phyloP scores from a whole-genome alignment of 495 filamentous ascomycete genomes.

The Xylaria curta region DNA sequence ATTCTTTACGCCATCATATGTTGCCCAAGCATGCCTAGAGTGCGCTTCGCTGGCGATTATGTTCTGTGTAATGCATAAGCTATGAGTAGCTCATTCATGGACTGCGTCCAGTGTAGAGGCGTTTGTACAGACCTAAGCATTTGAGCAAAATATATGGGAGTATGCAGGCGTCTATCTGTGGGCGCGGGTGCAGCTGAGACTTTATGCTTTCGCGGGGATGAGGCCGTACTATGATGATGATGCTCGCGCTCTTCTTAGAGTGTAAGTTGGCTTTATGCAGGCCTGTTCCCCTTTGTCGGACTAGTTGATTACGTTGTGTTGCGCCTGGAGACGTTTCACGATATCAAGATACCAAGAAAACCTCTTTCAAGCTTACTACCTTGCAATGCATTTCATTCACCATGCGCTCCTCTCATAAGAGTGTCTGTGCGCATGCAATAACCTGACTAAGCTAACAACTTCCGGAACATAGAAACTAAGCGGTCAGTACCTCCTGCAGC shows the following conservation, averaged over 20 bases:
- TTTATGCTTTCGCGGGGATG: not conserved
- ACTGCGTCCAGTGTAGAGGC: conserved; percentile 20
- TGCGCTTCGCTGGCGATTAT: conserved; percentile 8
- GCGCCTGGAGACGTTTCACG: conserved; percentile 13
- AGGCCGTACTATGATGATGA: conserved; percentile 2
- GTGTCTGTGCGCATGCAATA: not conserved
- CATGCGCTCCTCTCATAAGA: not conserved
- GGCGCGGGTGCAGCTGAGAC: not conserved
- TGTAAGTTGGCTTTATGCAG: not conserved
- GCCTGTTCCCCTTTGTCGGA: not conserved
- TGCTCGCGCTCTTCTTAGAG: not conserved
- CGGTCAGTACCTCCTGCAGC: not conserved
- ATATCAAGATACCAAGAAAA: conserved; percentile 19
- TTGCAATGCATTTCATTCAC: conserved; percentile 7
- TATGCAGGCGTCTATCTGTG: conserved; percentile 13
- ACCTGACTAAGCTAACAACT: conserved; percentile 9
- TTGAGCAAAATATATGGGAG: conserved; percentile 3
- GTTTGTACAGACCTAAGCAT: conserved; percentile 11
- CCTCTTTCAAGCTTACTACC: conserved; percentile 6
- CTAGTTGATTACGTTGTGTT: conserved; percentile 5
- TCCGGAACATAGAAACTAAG: not conserved
- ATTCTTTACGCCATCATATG: conserved; percentile 23
- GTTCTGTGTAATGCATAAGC: conserved; percentile 14
- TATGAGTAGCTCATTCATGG: conserved; percentile 11
- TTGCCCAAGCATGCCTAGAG: conserved; percentile 20